Percentiles rank a stretch among this genome's conserved stretches.
These are phyloP conservation scores for Fagus crenata DNA, from an alignment of 306 rosid species.

Conservation along the genomic window DNA sequence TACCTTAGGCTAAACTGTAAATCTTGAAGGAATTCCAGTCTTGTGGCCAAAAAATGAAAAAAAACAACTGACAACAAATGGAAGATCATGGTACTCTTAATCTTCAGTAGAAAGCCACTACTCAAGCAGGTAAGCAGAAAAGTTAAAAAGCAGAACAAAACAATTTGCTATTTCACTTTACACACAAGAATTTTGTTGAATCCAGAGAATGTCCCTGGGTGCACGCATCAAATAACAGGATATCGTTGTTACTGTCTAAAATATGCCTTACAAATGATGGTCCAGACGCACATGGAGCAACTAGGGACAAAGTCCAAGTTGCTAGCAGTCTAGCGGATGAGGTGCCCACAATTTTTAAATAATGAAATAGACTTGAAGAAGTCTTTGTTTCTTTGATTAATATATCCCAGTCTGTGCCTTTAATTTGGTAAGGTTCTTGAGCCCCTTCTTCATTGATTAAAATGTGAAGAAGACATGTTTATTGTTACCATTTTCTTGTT, in stretches of 20 bases:
- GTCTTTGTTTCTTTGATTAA: conserved; percentile 28
- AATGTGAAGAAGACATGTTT: neutral
- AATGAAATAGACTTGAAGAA: conserved; percentile 1
- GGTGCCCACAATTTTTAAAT: conserved; percentile 42
- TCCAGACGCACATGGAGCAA: conserved; percentile 32
- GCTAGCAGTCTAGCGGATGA: neutral
- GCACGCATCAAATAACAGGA: neutral
- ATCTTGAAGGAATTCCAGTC: neutral
- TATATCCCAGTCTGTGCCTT: neutral
- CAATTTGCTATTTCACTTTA: neutral
- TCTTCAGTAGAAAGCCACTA: neutral
- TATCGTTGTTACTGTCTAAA: neutral
- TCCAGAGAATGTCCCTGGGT: neutral
- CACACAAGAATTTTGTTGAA: neutral
- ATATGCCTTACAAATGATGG: conserved; percentile 16
- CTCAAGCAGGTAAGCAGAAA: neutral
- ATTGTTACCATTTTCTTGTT: neutral
- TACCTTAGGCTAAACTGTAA: neutral
- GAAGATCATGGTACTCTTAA: neutral
- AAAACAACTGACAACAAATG: neutral
- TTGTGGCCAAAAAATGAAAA: neutral
- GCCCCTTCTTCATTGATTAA: neutral
- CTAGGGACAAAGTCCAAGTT: conserved; percentile 11
- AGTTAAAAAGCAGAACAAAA: neutral
- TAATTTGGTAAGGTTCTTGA: neutral